phyloP scores from a whole-genome alignment of 108 stramenopile genomes.

The Discostella pseudostelligera region DNA sequence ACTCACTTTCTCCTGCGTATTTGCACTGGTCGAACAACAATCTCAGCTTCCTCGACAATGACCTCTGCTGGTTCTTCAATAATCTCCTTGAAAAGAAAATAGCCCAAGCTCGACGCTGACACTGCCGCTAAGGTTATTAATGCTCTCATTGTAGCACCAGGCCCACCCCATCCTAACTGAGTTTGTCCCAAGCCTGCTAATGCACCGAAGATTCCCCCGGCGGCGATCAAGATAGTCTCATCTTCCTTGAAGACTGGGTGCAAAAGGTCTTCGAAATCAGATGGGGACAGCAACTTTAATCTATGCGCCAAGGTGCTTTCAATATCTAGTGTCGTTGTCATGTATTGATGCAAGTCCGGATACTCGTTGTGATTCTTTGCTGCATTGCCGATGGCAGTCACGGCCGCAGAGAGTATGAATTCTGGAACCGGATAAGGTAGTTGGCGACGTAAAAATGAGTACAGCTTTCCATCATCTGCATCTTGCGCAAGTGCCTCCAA shows the following conservation, averaged over 20 bases:
- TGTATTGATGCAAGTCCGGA: conserved; percentile 64
- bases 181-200: conserved; percentile 85
- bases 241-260: conserved; percentile 98
- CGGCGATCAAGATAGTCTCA: conserved; percentile 88
- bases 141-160: conserved; percentile 56
- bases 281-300: conserved; percentile 73
- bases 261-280: conserved; percentile 88
- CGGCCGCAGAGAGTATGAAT: conserved; percentile 56
- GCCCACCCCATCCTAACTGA: conserved; percentile 73
- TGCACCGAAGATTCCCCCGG: conserved; percentile 90
- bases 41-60: conserved; percentile 19
- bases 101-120: conserved; percentile 41
- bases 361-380: conserved; percentile 54
- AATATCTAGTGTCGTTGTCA: conserved; percentile 57
- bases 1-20: conserved; percentile 32
- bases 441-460: conserved; percentile 61
- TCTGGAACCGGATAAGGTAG: conserved; percentile 71
- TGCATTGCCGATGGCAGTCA: conserved; percentile 58
- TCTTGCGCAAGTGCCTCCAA: conserved; percentile 59
- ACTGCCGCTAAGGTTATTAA: conserved; percentile 40
- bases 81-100: conserved; percentile 46
- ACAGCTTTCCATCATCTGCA: conserved; percentile 62
- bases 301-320: conserved; percentile 72
- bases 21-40: conserved; percentile 32
- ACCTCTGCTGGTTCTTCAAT: conserved; percentile 33